These are phyloP conservation scores for Aspergillus novofumigatus DNA, from an alignment of 2,329 filamentous ascomycete species.

Conservation along the genomic window DNA sequence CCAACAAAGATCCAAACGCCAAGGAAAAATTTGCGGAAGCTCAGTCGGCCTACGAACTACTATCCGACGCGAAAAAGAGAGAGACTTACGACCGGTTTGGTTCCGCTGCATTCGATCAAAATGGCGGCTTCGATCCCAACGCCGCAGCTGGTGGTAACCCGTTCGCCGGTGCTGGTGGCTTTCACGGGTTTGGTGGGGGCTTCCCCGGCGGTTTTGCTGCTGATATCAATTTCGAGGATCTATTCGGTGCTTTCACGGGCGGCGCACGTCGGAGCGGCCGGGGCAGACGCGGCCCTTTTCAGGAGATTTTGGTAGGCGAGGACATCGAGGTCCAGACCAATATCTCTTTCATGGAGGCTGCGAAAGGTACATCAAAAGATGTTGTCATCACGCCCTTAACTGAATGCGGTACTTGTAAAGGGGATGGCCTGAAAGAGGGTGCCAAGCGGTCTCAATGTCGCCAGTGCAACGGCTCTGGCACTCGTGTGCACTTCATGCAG, in stretches of 20 bases:
- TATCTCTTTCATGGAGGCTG: constrained; percentile 94
- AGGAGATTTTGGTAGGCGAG: constrained; percentile 84
- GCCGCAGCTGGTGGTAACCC: constrained; percentile 49
- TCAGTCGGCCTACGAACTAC: constrained; percentile 87
- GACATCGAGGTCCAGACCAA: constrained; percentile 92
- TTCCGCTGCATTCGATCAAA: constrained; percentile 66
- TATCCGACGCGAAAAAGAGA: constrained; percentile 89
- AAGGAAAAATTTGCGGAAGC: constrained; percentile 95
- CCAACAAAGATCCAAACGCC: constrained; percentile 88
- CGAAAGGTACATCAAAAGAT: constrained; percentile 85
- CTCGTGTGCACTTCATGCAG: constrained; percentile 80
- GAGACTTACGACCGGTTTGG: constrained; percentile 90
- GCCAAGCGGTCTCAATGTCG: constrained; percentile 69
- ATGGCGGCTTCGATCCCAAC: constrained; percentile 73
- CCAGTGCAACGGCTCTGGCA: constrained; percentile 80
- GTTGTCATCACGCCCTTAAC: constrained; percentile 79
- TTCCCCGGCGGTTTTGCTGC: constrained; percentile 62
- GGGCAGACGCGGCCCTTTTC: constrained; percentile 64
- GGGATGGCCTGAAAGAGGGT: constrained; percentile 79
- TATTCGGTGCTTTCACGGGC: constrained; percentile 82
- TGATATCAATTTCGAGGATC: constrained; percentile 92
- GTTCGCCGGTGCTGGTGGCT: constrained; percentile 60
- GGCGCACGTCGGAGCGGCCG: constrained; percentile 51
- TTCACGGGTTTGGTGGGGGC: constrained; percentile 53
- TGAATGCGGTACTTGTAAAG: constrained; percentile 76